Percentiles rank a stretch among this genome's conserved stretches.
Evolutionary conservation across 2,329 filamentous ascomycete genomes (phyloP).

Genomic region (Colletotrichum agaves): DNA sequence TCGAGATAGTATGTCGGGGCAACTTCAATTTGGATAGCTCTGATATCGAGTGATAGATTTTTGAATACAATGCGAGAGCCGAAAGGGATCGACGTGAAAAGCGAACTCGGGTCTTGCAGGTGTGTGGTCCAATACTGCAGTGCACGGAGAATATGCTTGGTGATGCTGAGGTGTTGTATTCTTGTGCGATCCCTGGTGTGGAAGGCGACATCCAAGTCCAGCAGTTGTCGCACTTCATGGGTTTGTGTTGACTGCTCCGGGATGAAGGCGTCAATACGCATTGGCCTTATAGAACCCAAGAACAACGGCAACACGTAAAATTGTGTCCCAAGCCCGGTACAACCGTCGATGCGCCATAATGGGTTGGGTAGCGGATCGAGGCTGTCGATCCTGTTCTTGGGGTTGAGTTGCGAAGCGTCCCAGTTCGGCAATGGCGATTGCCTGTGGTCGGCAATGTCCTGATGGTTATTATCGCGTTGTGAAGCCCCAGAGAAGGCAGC

Average conservation of each 20-base stretch:
- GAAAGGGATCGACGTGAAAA: conserved; percentile 63
- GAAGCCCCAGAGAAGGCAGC: conserved; percentile 55
- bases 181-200: conserved; percentile 63
- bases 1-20: conserved; percentile 65
- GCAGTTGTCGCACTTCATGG: conserved; percentile 54
- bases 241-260: conserved; percentile 59
- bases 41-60: conserved; percentile 59
- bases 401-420: conserved; percentile 64
- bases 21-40: conserved; percentile 57
- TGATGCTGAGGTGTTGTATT: conserved; percentile 61
- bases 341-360: conserved; percentile 69
- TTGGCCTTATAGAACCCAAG: conserved; percentile 55
- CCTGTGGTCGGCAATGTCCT: not conserved
- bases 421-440: conserved; percentile 46
- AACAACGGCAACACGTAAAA: conserved; percentile 67
- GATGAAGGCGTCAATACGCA: conserved; percentile 69
- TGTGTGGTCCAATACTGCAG: conserved; percentile 62
- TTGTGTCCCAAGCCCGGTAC: conserved; percentile 66
- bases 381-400: conserved; percentile 70
- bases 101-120: conserved; percentile 43
- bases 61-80: conserved; percentile 67
- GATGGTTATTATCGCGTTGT: not conserved
- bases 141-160: conserved; percentile 63
- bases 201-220: conserved; percentile 63
- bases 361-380: conserved; percentile 56